These are phyloP conservation scores for Tetrahymena malaccensis DNA, from an alignment of 73 alveolate species.

Conservation along the genomic window DNA sequence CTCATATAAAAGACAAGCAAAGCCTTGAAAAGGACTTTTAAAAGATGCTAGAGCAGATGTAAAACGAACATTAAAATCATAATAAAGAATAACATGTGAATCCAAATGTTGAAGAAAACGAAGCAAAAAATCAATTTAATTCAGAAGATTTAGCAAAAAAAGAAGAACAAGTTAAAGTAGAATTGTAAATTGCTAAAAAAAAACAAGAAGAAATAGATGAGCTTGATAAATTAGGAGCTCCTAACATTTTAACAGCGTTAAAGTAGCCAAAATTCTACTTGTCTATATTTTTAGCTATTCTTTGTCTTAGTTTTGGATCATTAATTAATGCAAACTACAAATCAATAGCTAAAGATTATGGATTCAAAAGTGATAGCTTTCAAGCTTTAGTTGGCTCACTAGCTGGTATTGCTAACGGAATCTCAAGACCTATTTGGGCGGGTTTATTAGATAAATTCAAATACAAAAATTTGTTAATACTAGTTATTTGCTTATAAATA, in stretches of 20 bases:
- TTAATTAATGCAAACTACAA: neutral
- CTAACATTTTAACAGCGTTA: neutral
- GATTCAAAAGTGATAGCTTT: neutral
- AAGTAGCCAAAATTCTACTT: neutral
- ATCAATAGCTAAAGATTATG: neutral
- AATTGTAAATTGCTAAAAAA: neutral
- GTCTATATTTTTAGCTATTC: neutral
- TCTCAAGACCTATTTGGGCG: neutral
- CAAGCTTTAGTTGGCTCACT: neutral
- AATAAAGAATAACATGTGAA: neutral
- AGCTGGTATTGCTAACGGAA: neutral
- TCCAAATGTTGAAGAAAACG: neutral
- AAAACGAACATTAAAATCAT: neutral
- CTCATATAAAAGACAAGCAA: neutral
- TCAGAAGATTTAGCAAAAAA: neutral
- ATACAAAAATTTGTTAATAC: neutral
- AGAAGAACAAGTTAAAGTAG: neutral
- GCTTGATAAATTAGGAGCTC: neutral
- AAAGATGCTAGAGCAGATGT: neutral
- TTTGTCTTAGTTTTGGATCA: neutral
- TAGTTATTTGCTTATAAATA: neutral
- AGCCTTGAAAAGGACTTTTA: neutral
- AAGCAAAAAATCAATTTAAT: neutral
- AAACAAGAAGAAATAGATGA: neutral
- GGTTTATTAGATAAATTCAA: neutral